Conservation (phyloP, 2,329 filamentous ascomycete species). For the Parastagonospora nodorum region DNA sequence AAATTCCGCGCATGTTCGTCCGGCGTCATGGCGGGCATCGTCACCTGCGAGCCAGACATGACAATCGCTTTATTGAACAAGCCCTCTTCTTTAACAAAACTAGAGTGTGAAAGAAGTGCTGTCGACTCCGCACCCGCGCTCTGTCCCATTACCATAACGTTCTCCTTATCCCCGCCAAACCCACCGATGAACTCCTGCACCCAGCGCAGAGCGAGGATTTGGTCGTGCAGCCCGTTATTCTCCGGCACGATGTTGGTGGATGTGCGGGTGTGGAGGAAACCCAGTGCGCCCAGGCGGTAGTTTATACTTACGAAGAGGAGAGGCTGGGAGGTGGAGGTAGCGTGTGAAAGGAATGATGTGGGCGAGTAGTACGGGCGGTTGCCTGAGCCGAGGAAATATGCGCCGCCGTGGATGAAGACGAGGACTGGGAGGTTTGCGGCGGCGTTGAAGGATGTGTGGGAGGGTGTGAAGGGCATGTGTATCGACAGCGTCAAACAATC, state of each 20-base stretch:
- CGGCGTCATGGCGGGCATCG: conserved; percentile 18
- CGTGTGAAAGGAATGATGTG: conserved; percentile 9
- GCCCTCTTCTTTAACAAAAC: conserved; percentile 20
- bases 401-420: conserved; percentile 60
- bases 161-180: conserved; percentile 44
- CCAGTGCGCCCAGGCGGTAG: conserved; percentile 34
- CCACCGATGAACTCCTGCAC: conserved; percentile 38
- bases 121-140: neutral
- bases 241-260: conserved; percentile 36
- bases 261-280: conserved; percentile 50
- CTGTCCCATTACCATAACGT: conserved; percentile 43
- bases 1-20: conserved; percentile 17
- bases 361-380: conserved; percentile 59
- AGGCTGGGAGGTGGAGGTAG: conserved; percentile 6
- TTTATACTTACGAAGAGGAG: conserved; percentile 15
- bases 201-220: conserved; percentile 45
- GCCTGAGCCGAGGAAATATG: conserved; percentile 54
- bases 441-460: conserved; percentile 30
- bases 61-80: conserved; percentile 20
- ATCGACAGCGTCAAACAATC: conserved; percentile 55
- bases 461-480: conserved; percentile 19
- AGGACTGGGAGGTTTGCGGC: conserved; percentile 53
- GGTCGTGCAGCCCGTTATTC: conserved; percentile 39
- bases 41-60: conserved; percentile 17
- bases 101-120: conserved; percentile 14